phyloP scores from a whole-genome alignment of 1,284 basidiomycete species.

The Salmacisia buchloeana region DNA sequence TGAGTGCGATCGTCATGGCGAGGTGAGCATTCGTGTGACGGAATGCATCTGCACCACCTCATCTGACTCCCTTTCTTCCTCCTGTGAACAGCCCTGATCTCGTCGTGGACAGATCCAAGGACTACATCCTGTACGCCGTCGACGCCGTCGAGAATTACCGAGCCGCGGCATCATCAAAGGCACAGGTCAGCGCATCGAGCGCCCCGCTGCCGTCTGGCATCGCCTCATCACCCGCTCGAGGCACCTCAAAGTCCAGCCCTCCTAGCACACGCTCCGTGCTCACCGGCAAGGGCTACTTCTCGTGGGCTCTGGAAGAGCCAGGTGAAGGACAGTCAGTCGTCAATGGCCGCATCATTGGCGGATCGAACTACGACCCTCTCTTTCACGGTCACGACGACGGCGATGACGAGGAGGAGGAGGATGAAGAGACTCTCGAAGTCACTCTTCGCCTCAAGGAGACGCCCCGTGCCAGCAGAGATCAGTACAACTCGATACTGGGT shows the following conservation, averaged over 20 bases:
- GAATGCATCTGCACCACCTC: not conserved
- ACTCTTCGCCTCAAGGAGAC: constrained; percentile 44
- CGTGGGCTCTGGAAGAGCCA: constrained; percentile 39
- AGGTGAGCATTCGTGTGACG: constrained; percentile 11
- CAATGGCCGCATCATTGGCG: constrained; percentile 39
- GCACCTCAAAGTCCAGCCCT: constrained; percentile 14
- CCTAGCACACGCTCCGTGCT: constrained; percentile 23
- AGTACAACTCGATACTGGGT: constrained; percentile 24
- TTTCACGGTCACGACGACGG: constrained; percentile 23
- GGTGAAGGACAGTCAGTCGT: constrained; percentile 44
- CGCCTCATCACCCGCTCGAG: constrained; percentile 2
- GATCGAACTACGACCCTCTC: constrained; percentile 16
- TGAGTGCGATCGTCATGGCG: constrained; percentile 44
- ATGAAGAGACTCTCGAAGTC: constrained; percentile 41
- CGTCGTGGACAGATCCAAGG: constrained; percentile 33
- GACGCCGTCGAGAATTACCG: constrained; percentile 44
- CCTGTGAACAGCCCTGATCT: constrained; percentile 40
- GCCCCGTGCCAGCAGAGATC: constrained; percentile 33
- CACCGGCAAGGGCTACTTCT: constrained; percentile 46
- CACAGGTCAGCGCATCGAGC: not conserved
- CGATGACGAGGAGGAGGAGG: constrained; percentile 31
- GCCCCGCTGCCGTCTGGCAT: not conserved
- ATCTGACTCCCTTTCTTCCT: not conserved
- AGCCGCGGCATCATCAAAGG: not conserved
- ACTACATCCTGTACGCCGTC: constrained; percentile 49